phyloP scores from a whole-genome alignment of 768 basidiomycete species.

The Pholiota conissans region DNA sequence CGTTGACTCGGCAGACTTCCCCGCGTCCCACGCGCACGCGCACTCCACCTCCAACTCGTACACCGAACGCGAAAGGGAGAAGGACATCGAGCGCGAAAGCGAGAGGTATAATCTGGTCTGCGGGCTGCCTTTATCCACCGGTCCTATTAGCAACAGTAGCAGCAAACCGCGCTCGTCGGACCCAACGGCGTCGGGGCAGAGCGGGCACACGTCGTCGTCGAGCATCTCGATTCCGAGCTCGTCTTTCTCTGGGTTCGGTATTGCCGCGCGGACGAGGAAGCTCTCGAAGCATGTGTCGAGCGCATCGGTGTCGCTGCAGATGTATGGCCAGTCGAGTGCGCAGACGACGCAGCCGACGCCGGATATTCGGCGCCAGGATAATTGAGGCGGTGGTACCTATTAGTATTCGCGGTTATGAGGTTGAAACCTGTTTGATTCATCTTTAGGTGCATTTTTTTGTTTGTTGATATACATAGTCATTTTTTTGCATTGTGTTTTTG shows the following conservation, averaged over 20 bases:
- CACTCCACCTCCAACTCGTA: not conserved
- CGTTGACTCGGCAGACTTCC: not conserved
- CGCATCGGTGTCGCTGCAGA: not conserved
- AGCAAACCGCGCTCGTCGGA: not conserved
- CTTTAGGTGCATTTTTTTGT: too few species aligned
- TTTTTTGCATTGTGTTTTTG: too few species aligned
- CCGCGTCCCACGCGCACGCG: not conserved
- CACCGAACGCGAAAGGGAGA: not conserved
- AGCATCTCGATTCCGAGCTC: constrained; percentile 4
- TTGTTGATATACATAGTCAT: too few species aligned
- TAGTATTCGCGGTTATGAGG: too few species aligned
- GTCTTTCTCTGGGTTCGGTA: constrained; percentile 6
- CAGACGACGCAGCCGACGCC: not conserved
- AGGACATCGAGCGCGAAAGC: not conserved
- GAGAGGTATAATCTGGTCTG: not conserved
- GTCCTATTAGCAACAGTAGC: too few species aligned
- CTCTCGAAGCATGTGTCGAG: constrained; percentile 1
- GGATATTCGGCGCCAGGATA: too few species aligned
- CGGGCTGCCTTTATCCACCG: not conserved
- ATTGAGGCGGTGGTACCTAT: too few species aligned
- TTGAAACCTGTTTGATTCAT: too few species aligned
- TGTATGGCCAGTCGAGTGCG: not conserved
- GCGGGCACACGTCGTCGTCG: not conserved
- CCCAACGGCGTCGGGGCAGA: not conserved
- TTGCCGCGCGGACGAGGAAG: not conserved